Base-by-base conservation (phyloP, 768 basidiomycete species). In the Sarcodon sp. region DNA sequence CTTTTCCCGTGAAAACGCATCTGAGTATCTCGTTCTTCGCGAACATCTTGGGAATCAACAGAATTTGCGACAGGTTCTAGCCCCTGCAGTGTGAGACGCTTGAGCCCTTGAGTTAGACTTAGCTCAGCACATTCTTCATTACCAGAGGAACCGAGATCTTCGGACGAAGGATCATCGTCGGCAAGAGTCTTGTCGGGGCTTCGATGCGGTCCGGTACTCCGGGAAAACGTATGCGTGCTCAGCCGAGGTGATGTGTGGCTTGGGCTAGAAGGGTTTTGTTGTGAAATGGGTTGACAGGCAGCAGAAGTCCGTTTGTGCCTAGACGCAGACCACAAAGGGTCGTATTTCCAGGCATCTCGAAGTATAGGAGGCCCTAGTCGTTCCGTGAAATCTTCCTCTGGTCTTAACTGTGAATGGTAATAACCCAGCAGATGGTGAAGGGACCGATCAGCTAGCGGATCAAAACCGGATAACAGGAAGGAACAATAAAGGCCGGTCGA, bases 1-100 rank as follows among this genome's bases (percentile, higher is more conserved):
- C 77, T 80, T 54, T 76, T 73, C 12, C 80, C 80, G 55, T 81
- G 78, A 54, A 79, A 83, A 27, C 79, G 59, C 45, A 70, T 66
- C 50, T 68, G 63, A 50, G 69, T 69, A 50, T 71, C 67, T 10
- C 51, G 21, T 27, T 27, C 21, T 27, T 27, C 21, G 21, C 21
- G n/a, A 54, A 47, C 21, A 53, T 54, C 53, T 32, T 53, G 51
- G 4, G 21, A 2, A 12, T 53, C 49, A 7, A 53, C 51, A 5
- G 57, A 54, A 47, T 67, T 65, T 18, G 66, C 61, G 10, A 67
- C 64, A 50, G 66, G 50, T 63, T 64, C 55, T 53, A 69, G 45
- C 55, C 65, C 61, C 49, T 72, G 55, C 46, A 69, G 47, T 44
- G 65, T 59, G 44, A 67, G 51, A 27, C 61, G 62, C 47, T 66